These are phyloP conservation scores for Linnemannia hyalina DNA, from an alignment of 192 early-diverging fungal species.

Conservation along the genomic window DNA sequence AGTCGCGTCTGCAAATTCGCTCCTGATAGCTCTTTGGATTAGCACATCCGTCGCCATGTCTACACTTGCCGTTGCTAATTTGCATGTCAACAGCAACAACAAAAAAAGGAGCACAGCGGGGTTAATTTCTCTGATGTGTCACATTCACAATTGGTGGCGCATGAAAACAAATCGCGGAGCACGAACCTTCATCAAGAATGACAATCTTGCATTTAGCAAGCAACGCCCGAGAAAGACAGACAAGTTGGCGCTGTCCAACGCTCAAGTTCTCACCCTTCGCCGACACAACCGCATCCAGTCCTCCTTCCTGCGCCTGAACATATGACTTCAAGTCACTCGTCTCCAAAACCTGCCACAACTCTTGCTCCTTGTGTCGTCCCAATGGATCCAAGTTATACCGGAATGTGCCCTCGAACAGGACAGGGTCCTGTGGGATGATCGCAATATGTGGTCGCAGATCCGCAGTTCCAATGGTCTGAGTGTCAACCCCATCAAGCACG, in stretches of 20 bases:
- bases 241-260: slow-evolving; percentile 79
- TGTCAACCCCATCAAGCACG: slow-evolving; percentile 80
- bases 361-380: slow-evolving; percentile 56
- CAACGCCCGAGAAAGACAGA: slow-evolving; percentile 71
- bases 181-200: slow-evolving; percentile 85
- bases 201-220: slow-evolving; percentile 77
- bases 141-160: neutral
- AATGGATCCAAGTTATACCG: slow-evolving; percentile 70
- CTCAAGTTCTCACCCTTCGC: slow-evolving; percentile 87
- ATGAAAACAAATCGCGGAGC: neutral
- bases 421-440: slow-evolving; percentile 87
- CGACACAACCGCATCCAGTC: slow-evolving; percentile 74
- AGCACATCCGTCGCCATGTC: slow-evolving; percentile 69
- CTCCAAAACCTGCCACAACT: slow-evolving; percentile 78
- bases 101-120: neutral
- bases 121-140: neutral
- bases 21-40: slow-evolving; percentile 74
- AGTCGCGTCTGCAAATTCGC: slow-evolving; percentile 63
- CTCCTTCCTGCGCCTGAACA: slow-evolving; percentile 70
- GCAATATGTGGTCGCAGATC: slow-evolving; percentile 81
- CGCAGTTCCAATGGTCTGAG: slow-evolving; percentile 72
- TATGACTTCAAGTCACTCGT: slow-evolving; percentile 72
- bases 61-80: slow-evolving; percentile 63
- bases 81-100: neutral
- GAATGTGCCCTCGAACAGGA: slow-evolving; percentile 62